phyloP scores from a whole-genome alignment of 805 yeast species.

The Teunomyces tritomae region DNA sequence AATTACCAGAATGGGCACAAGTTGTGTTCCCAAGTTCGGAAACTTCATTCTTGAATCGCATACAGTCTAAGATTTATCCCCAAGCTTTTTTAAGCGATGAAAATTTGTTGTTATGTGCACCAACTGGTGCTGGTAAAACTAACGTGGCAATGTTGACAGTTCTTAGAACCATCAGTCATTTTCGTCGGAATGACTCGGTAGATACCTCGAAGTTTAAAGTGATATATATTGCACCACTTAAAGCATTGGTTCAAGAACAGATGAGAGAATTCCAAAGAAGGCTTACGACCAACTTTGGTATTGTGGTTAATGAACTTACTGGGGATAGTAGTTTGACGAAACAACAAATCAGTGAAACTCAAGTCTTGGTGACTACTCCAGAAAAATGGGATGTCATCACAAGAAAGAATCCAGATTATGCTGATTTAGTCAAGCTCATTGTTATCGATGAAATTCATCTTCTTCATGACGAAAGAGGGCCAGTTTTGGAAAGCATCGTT shows the following conservation, averaged over 20 bases:
- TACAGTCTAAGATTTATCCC: constrained; percentile 82
- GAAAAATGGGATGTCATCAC: constrained; percentile 98
- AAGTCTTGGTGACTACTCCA: constrained; percentile 87
- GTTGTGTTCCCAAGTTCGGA: constrained; percentile 68
- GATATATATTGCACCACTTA: constrained; percentile 88
- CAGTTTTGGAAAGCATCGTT: constrained; percentile 85
- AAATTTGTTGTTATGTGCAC: constrained; percentile 87
- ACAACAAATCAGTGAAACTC: constrained; percentile 74
- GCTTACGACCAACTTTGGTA: constrained; percentile 54
- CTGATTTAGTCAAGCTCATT: constrained; percentile 58
- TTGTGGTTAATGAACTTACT: constrained; percentile 79
- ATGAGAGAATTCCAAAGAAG: constrained; percentile 80
- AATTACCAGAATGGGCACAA: constrained; percentile 81
- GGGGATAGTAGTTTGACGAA: constrained; percentile 83
- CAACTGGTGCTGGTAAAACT: constrained; percentile 98
- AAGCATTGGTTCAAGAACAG: constrained; percentile 94
- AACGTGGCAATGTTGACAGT: constrained; percentile 90
- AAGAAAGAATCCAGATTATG: constrained; percentile 71
- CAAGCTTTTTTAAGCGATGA: constrained; percentile 69
- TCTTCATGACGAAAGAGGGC: constrained; percentile 92
- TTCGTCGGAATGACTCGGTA: constrained; percentile 40
- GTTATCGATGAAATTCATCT: constrained; percentile 92
- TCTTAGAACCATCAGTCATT: constrained; percentile 57
- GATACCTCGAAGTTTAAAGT: constrained; percentile 61
- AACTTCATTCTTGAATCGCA: constrained; percentile 66